Evolutionary conservation across 257 asterid genomes (phyloP).

Genomic region (Lantana camara): DNA sequence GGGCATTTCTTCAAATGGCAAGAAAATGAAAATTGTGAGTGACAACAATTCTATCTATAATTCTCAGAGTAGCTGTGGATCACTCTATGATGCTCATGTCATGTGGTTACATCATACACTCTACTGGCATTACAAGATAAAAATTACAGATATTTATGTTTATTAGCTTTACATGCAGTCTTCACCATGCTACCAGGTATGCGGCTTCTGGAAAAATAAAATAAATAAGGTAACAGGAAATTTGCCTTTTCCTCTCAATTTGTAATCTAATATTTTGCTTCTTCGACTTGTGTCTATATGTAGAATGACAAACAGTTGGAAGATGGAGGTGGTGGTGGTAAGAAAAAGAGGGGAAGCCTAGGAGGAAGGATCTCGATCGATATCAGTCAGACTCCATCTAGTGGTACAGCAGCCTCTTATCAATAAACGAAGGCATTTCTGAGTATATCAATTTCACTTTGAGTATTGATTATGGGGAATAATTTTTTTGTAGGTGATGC

Average conservation of each 20-base stretch:
- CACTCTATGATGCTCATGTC: background rate
- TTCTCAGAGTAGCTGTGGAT: background rate
- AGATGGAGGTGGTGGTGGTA: slow-evolving; percentile 31
- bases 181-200: slow-evolving; percentile 4
- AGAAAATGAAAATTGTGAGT: slow-evolving; percentile 33
- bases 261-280: background rate
- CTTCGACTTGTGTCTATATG: slow-evolving; percentile 19
- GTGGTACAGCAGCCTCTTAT: slow-evolving; percentile 37
- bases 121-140: background rate
- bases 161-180: slow-evolving; percentile 10
- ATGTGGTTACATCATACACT: slow-evolving; percentile 2
- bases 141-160: slow-evolving; percentile 14
- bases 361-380: slow-evolving; percentile 20
- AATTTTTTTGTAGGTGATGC: slow-evolving; percentile 30
- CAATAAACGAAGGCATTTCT: background rate
- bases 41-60: slow-evolving; percentile 27
- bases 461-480: background rate
- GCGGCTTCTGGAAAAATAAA: background rate
- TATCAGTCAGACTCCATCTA: slow-evolving; percentile 21
- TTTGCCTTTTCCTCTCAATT: background rate
- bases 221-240: too few species aligned
- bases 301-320: slow-evolving; percentile 42
- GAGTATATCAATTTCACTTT: background rate
- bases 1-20: slow-evolving; percentile 25
- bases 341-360: slow-evolving; percentile 64